Conservation (phyloP, 2,329 filamentous ascomycete genomes). For the Exophiala calicioides region DNA sequence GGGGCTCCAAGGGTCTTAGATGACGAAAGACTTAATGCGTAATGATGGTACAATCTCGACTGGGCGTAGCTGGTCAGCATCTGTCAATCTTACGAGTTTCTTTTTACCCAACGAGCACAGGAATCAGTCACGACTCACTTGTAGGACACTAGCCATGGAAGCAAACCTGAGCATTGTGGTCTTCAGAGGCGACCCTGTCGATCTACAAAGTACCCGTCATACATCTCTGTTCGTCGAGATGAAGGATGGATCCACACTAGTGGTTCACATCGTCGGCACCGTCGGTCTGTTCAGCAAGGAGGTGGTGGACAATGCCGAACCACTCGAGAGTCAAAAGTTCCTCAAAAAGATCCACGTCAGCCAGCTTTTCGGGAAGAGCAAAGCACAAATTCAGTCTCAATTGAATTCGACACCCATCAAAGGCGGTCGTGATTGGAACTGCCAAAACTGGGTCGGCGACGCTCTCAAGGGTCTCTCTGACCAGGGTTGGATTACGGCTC, state of each 20-base stretch:
- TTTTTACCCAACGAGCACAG: no score
- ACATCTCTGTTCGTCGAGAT: background rate
- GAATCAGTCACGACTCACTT: no score
- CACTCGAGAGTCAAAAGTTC: background rate
- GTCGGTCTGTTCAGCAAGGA: background rate
- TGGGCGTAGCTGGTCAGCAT: no score
- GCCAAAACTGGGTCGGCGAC: background rate
- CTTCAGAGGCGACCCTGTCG: background rate
- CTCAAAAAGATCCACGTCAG: background rate
- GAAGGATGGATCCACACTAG: background rate
- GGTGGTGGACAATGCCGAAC: background rate
- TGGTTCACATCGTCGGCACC: background rate
- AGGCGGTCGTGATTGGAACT: background rate
- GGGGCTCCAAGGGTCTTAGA: no score
- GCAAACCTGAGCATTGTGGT: background rate
- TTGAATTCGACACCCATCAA: background rate
- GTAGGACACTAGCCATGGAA: no score
- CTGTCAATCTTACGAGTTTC: no score
- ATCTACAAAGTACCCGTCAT: background rate
- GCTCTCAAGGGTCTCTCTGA: background rate
- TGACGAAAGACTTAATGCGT: no score
- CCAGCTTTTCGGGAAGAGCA: background rate
- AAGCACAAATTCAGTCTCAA: background rate
- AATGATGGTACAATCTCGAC: no score
- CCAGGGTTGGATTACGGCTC: background rate